Percentiles rank a stretch among this genome's conserved stretches.
These are phyloP conservation scores for Pyricularia sp. DNA, from an alignment of 2,329 filamentous ascomycete species.

Conservation along the genomic window DNA sequence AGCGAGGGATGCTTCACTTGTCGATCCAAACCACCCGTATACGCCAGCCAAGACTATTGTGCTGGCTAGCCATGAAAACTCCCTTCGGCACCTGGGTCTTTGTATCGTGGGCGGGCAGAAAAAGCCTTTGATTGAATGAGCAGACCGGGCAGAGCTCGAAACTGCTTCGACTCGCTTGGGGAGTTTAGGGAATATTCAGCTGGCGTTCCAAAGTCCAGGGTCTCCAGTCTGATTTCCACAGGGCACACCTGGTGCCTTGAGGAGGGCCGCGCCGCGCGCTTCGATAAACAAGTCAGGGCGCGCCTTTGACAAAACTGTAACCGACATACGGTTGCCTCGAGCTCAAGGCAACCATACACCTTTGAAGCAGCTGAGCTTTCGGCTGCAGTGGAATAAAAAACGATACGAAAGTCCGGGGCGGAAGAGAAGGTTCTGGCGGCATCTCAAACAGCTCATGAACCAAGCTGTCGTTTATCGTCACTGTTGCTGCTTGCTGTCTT, in stretches of 20 bases:
- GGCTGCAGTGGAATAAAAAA: background rate
- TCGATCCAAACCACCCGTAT: conserved; percentile 87
- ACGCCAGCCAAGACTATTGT: conserved; percentile 80
- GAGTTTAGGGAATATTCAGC: background rate
- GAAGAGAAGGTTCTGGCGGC: background rate
- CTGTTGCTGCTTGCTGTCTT: background rate
- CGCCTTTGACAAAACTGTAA: background rate
- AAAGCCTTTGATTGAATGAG: conserved; percentile 54
- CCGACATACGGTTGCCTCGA: background rate
- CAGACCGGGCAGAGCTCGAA: background rate
- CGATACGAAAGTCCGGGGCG: background rate
- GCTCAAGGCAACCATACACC: background rate
- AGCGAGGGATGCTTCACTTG: conserved; percentile 80
- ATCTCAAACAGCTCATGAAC: background rate
- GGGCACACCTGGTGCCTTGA: background rate
- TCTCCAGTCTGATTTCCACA: background rate
- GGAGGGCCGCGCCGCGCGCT: background rate
- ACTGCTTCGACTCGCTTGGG: background rate
- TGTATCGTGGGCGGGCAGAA: conserved; percentile 55
- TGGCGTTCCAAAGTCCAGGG: background rate
- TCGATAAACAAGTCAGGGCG: background rate
- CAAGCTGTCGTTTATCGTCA: background rate
- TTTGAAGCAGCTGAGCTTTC: too few relatives aligned
- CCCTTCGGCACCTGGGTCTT: conserved; percentile 51
- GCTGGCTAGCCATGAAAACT: conserved; percentile 62